phyloP scores from a whole-genome alignment of 352 stramenopile species.

The Peronospora belbahrii region DNA sequence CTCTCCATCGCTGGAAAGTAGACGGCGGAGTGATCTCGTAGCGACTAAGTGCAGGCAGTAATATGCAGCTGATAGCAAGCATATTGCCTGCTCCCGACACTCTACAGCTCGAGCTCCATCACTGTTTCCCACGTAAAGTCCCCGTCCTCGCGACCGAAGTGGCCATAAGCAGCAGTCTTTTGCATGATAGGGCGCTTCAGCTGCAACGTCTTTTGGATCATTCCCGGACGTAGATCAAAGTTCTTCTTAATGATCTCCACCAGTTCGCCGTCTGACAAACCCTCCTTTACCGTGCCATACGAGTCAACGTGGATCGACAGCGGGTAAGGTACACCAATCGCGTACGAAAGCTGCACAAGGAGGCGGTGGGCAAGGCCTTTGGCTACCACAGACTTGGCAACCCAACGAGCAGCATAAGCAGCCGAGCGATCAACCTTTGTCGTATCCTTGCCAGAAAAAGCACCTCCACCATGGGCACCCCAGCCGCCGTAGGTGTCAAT shows the following conservation, averaged over 20 bases:
- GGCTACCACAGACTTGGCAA: constrained; percentile 97
- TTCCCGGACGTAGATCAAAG: constrained; percentile 97
- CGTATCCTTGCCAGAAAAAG: constrained; percentile 98
- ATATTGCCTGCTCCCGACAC: constrained; percentile 19
- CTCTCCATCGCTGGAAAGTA: constrained; percentile 26
- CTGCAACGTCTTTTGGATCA: constrained; percentile 97
- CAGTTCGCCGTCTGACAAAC: constrained; percentile 93
- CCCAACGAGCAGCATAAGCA: constrained; percentile 97
- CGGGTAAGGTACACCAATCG: constrained; percentile 96
- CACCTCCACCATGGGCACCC: constrained; percentile 96
- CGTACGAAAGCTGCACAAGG: constrained; percentile 97
- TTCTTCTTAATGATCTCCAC: constrained; percentile 98
- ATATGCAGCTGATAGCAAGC: constrained; percentile 34
- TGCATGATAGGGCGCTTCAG: constrained; percentile 96
- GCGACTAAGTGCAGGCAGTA: constrained; percentile 27
- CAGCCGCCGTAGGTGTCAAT: constrained; percentile 99
- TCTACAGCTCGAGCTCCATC: constrained; percentile 87
- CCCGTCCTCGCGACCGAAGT: constrained; percentile 97
- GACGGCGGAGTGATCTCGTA: constrained; percentile 23
- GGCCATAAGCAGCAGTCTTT: constrained; percentile 98
- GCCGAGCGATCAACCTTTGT: constrained; percentile 98
- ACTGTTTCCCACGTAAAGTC: constrained; percentile 99
- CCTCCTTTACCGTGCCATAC: constrained; percentile 95
- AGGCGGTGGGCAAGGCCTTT: constrained; percentile 91
- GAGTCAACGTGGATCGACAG: constrained; percentile 97